Evolutionary conservation across 2,329 filamentous ascomycete species (phyloP), one percentile per base, ranked within the genome.

Genomic region (Penicillium oxalicum): DNA sequence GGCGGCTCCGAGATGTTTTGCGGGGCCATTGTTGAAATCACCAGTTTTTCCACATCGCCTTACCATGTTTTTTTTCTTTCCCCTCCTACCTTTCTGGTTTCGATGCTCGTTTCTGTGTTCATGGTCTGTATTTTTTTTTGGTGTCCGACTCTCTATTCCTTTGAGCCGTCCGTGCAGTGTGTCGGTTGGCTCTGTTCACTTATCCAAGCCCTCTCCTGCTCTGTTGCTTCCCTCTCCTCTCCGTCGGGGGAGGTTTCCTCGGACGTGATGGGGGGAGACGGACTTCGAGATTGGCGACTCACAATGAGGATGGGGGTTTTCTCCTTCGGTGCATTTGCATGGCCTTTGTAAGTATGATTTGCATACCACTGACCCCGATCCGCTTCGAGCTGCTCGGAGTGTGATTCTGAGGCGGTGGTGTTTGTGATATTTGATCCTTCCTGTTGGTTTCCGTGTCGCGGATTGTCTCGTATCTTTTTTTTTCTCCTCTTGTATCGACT

Each of bases 331-430:
- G 57, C 54, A 60, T 60, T 41, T 52, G 54, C 57, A 56, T 60
- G 51, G 50, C 50, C 55, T 59, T 42, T 57, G 53, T 57, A 56
- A 59, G 58, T 59, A 60, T 48, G 53, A 49, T 57, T 49, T 52
- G 47, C 56, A 53, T 50, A 50, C 47, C 51, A 58, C 55, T 51
- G 52, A 60, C 53, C 59, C 58, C 57, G 53, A 27, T 54, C 52
- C 51, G 51, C 55, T 47, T 54, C 48, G 55, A 54, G 53, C 49
- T 53, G 43, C 37, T 54, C 49, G 51, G 49, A 55, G 51, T 54
- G 55, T 60, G 56, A 57, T 56, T 57, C 53, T 57, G 47, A 54
- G 56, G 40, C 44, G 32, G 36, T 34, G 18, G 18, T 32, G 29
- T 32, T 32, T 32, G 7, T 11, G 7, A 32, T 32, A 11, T 32